phyloP scores from a whole-genome alignment of 1,284 basidiomycete species.

The Heterobasidion irregulare region DNA sequence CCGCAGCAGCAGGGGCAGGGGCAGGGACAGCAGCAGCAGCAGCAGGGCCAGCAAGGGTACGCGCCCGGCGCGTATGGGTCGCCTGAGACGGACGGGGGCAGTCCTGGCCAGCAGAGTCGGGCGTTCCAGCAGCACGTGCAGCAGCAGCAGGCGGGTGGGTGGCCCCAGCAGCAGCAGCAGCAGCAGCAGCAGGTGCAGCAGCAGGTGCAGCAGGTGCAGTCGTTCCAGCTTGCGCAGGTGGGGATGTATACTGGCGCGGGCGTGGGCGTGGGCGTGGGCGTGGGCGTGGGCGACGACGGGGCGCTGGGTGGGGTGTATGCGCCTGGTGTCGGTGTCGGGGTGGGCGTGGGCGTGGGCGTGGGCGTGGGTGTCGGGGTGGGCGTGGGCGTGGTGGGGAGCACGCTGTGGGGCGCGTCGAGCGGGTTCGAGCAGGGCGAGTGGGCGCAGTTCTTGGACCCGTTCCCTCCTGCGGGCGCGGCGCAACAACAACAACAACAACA shows the following conservation, averaged over 20 bases:
- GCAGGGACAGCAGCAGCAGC: too few relatives aligned
- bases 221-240: not conserved
- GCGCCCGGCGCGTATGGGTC: too few relatives aligned
- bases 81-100: too few relatives aligned
- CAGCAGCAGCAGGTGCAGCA: too few relatives aligned
- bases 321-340: constrained; percentile 1
- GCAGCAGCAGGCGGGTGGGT: not conserved
- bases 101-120: constrained; percentile 1
- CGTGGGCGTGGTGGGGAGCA: constrained; percentile 16
- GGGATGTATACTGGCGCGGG: not conserved
- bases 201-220: not conserved
- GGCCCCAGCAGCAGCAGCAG: not conserved
- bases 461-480: too few relatives aligned
- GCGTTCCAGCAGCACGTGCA: not conserved
- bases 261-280: too few relatives aligned
- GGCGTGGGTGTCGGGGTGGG: constrained; percentile 7
- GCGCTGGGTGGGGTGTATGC: not conserved
- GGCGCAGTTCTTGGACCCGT: constrained; percentile 32
- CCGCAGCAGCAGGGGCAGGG: constrained; percentile 3
- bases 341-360: not conserved
- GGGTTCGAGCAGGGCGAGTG: constrained; percentile 32
- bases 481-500: too few relatives aligned
- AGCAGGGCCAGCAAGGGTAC: not conserved
- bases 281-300: not conserved
- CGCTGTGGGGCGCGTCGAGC: constrained; percentile 31